Evolutionary conservation across 2,329 filamentous ascomycete genomes (phyloP).

Genomic region (Sordariomycetes sp.): DNA sequence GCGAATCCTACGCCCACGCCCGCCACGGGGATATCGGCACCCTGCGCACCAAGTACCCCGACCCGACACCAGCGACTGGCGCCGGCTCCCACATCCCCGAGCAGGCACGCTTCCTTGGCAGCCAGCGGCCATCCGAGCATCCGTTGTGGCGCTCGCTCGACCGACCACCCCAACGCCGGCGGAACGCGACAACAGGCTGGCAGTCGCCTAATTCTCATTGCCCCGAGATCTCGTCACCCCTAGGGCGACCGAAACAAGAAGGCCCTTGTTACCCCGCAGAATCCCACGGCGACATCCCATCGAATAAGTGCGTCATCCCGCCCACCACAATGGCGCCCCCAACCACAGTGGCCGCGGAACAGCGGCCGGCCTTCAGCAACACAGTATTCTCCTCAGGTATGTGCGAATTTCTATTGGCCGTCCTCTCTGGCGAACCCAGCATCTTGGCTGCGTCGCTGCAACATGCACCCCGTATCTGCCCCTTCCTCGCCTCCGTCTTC

Average conservation of each 20-base stretch:
- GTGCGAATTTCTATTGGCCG: not conserved
- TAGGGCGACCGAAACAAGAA: not conserved
- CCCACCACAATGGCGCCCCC: not conserved
- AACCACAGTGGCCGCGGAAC: not conserved
- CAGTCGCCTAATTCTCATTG: not conserved
- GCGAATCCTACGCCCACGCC: not conserved
- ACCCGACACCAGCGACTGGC: not conserved
- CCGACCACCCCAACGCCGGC: not conserved
- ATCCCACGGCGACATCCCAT: not conserved
- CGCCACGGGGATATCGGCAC: not conserved
- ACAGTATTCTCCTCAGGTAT: not conserved
- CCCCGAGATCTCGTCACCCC: not conserved
- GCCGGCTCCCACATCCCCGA: not conserved
- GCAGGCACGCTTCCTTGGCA: not conserved
- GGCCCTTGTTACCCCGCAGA: not conserved
- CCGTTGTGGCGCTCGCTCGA: not conserved
- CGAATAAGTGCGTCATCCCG: not conserved
- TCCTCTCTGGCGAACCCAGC: not conserved
- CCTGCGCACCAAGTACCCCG: not conserved
- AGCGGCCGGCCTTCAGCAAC: not conserved
- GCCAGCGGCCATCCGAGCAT: not conserved
- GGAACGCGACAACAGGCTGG: not conserved
- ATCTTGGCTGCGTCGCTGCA: not conserved
- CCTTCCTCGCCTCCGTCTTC: not conserved
- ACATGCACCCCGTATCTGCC: not conserved